Base-by-base conservation (phyloP, 1,284 basidiomycete genomes). In the Lignosus rhinocerotis region DNA sequence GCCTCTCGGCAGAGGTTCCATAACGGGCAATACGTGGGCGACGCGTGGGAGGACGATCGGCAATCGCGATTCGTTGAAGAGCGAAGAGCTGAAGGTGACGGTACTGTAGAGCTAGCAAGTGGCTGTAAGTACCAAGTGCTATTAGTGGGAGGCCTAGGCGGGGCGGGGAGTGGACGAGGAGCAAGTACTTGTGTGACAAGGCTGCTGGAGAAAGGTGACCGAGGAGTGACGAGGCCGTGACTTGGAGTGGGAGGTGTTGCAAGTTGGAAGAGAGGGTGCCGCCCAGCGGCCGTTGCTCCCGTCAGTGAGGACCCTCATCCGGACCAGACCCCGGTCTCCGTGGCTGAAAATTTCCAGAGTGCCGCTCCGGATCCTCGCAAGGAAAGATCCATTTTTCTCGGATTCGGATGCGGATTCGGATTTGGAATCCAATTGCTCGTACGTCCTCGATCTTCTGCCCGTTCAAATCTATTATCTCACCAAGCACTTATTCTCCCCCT, bases 251-350 rank as follows among this genome's bases (percentile, higher is more conserved):
- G 36, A 38, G 11, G n/a, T n/a, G n/a, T n/a, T n/a, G n/a, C n/a
- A n/a, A n/a, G n/a, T n/a, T n/a, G n/a, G n/a, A n/a, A 11, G 36
- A 2, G 11, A 2, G 6, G 10, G 36, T 16, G 36, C 10, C 11
- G 16, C 36, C 16, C 11, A 10, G 16, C 36, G 3, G 11, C 16
- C 36, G 36, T 38, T 16, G 36, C 2, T 38, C 36, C 10, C 11
- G 36, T 38, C 36, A 25, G 25, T 25, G 25, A 25, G 25, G 25
- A 25, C 25, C 2, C 25, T 39, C 16, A 5, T 39, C 43, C 45
- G 56, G 36, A 36, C 55, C 59, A 56, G 62, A 63, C 66, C 61
- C 63, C 66, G 60, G 63, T 39, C 59, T 62, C 62, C 65, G 63
- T 51, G 12, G 36, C n/a, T 14, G 36, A 56, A 65, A 66, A 55